phyloP scores from a whole-genome alignment of 345 rosid species.

The Ceriops tagal region DNA sequence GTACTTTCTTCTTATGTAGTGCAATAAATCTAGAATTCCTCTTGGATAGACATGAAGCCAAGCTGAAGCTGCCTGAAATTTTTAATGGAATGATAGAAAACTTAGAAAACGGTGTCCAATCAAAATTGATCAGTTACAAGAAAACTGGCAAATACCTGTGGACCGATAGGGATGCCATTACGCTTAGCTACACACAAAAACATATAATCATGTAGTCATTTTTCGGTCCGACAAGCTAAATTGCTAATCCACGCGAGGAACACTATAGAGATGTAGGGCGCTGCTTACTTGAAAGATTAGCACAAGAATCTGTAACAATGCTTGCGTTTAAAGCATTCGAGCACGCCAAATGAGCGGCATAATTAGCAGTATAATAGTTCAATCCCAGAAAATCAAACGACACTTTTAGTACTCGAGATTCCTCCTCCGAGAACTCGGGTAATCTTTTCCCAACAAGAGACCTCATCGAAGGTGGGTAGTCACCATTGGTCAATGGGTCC shows the following conservation, averaged over 20 bases:
- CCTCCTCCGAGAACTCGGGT: constrained; percentile 9
- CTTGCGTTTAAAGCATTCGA: neutral
- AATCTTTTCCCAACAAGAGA: constrained; percentile 4
- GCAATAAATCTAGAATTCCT: constrained; percentile 15
- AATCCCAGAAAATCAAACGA: constrained; percentile 14
- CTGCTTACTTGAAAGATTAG: neutral
- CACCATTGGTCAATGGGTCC: neutral
- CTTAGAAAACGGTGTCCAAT: too few species aligned
- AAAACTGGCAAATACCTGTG: constrained; percentile 2
- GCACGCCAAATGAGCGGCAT: neutral
- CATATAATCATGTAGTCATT: neutral
- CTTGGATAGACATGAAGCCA: constrained; percentile 20
- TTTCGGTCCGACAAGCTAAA: neutral
- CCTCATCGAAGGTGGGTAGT: constrained; percentile 10
- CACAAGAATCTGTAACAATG: neutral
- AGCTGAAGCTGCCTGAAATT: constrained; percentile 15
- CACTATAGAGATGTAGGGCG: neutral
- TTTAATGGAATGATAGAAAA: too few species aligned
- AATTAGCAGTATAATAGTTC: constrained; percentile 11
- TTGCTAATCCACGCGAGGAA: neutral
- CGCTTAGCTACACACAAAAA: constrained; percentile 7
- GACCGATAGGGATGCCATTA: constrained; percentile 23
- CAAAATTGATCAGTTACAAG: neutral
- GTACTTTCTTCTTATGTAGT: constrained; percentile 22
- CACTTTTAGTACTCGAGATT: neutral